Conservation (phyloP, 331 rosid genomes). For the Acacia concinna region DNA sequence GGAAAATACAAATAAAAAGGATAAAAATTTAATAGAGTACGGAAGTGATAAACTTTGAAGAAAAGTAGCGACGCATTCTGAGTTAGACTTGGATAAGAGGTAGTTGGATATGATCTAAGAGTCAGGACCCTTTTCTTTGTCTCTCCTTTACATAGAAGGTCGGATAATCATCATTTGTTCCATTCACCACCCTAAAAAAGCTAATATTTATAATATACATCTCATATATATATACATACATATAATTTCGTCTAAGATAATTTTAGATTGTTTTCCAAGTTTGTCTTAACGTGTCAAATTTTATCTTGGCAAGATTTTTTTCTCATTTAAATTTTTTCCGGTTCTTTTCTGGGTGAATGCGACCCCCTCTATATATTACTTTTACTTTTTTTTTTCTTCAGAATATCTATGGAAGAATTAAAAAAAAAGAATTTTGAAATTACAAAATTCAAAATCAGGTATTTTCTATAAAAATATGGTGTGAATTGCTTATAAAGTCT, state of each 20-base stretch:
- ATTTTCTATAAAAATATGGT: no score
- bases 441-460: no score
- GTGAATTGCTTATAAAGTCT: no score
- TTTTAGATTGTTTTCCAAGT: background rate
- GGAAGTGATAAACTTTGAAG: background rate
- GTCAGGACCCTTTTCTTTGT: background rate
- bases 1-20: no score
- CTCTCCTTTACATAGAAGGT: background rate
- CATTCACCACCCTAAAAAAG: background rate
- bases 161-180: conserved; percentile 9
- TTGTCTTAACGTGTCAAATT: background rate
- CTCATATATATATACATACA: background rate
- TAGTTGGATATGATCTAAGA: background rate
- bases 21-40: no score
- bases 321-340: background rate
- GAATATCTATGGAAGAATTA: no score
- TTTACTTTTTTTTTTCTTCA: no score
- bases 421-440: no score
- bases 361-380: no score
- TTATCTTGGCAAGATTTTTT: background rate
- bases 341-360: background rate
- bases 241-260: background rate
- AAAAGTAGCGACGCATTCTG: background rate
- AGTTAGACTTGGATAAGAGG: background rate
- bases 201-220: background rate